A percentile compares a stretch with the other conserved stretches of the same genome.
These are phyloP conservation scores for Septoria petroselini DNA, from an alignment of 2,329 filamentous ascomycete genomes.

Conservation along the genomic window DNA sequence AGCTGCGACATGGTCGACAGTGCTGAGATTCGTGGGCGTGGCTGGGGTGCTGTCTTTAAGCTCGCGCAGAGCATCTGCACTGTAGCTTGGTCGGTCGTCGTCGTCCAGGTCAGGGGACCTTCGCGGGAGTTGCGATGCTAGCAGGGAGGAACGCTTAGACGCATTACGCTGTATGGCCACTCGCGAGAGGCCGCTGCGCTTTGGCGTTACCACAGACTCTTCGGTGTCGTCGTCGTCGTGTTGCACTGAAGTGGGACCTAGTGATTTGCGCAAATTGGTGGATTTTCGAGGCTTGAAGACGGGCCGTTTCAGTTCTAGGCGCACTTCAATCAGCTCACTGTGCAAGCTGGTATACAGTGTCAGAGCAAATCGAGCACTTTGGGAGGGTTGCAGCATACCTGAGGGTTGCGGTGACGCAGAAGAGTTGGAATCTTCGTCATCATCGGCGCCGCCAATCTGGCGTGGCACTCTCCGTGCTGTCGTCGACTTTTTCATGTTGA, in stretches of 20 bases:
- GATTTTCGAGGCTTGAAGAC: constrained; percentile 63
- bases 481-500: constrained; percentile 57
- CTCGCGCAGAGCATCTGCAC: constrained; percentile 79
- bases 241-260: constrained; percentile 60
- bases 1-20: constrained; percentile 46
- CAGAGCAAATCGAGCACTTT: constrained; percentile 19
- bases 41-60: constrained; percentile 81
- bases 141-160: constrained; percentile 50
- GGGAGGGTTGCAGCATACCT: constrained; percentile 26
- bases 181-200: constrained; percentile 60
- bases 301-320: constrained; percentile 55
- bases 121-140: constrained; percentile 49
- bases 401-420: constrained; percentile 19
- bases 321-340: constrained; percentile 46
- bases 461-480: constrained; percentile 65
- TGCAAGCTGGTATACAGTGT: constrained; percentile 23
- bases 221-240: constrained; percentile 53
- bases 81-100: constrained; percentile 74
- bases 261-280: constrained; percentile 71
- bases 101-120: constrained; percentile 52
- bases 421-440: constrained; percentile 45
- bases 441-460: constrained; percentile 70
- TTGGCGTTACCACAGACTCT: constrained; percentile 57
- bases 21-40: constrained; percentile 64
- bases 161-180: constrained; percentile 66